These are phyloP conservation scores for Diaporthe capsici DNA, from an alignment of 2,329 filamentous ascomycete genomes.

Conservation along the genomic window DNA sequence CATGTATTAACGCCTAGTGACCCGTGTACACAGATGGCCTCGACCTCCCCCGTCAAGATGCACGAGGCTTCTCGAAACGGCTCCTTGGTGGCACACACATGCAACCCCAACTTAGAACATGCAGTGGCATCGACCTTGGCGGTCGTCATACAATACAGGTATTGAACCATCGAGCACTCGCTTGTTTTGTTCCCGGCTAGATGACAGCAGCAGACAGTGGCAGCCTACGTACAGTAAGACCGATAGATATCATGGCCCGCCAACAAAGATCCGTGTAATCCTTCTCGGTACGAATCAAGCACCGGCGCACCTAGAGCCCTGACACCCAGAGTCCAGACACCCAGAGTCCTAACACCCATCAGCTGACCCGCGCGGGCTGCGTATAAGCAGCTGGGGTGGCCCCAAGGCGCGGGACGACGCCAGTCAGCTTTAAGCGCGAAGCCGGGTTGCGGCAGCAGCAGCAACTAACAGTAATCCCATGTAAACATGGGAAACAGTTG, in stretches of 20 bases:
- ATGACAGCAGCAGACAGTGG: not conserved
- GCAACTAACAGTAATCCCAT: not conserved
- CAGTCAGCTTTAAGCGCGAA: constrained; percentile 6
- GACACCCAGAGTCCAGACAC: no score
- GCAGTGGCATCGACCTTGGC: not conserved
- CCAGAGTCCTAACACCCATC: not conserved
- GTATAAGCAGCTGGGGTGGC: not conserved
- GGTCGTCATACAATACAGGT: not conserved
- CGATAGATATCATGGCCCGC: not conserved
- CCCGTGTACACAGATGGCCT: not conserved
- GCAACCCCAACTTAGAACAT: not conserved
- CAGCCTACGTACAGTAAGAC: not conserved
- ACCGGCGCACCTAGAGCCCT: not conserved
- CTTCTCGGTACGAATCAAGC: not conserved
- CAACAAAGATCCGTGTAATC: not conserved
- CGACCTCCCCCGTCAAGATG: not conserved
- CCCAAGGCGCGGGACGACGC: not conserved
- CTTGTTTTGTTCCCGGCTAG: not conserved
- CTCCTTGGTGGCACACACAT: not conserved
- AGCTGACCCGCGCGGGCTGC: constrained; percentile 28
- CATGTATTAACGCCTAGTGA: not conserved
- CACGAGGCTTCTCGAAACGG: not conserved
- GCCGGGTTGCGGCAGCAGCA: not conserved
- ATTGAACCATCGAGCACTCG: not conserved
- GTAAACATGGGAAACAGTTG: not conserved